Evolutionary conservation across 2,329 filamentous ascomycete genomes (phyloP), one percentile per base, ranked within the genome.

Genomic region (Helicocarpus griseus): DNA sequence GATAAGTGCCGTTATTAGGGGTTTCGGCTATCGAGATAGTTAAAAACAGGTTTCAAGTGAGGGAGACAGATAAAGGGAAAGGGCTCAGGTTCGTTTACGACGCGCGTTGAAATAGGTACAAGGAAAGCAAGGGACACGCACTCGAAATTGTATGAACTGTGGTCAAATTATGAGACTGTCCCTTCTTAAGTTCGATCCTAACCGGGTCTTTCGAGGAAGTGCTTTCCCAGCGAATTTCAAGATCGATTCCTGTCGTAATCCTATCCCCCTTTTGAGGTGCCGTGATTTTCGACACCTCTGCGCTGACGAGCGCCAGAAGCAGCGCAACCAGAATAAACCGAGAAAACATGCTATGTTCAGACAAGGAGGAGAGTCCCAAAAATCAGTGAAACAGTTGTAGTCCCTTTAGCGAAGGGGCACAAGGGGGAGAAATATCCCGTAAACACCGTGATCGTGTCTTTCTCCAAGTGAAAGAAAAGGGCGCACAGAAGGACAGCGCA

Each of bases 1-100:
- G 17, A 38, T 54, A 56, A 13, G 52, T 50, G 19, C 54, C 54
- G 36, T 56, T 56, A 48, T 56, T 56, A 7, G 33, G 36, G 3
- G 52, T 53, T 13, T 40, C 39, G 21, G 36, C 54, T 56, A 28
- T 36, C 35, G 26, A 17, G 14, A n/a, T 38, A 38, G 29, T 49
- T 50, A 50, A 46, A 21, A 46, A 21, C 5, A 2, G 26, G 26
- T 31, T 21, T n/a, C 17, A 50, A 29, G 7, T 48, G 24, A 13
- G 33, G 14, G 9, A 13, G 4, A 13, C 19, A 33, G 19, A 13
- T 28, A 31, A n/a, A 3, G 28, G 7, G 17, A 21, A 29, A 11
- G 6, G n/a, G n/a, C n/a, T n/a, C n/a, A 22, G 19, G 33, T 19
- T 46, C 21, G 28, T n/a, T 13, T 14, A 19, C 17, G 17, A 4